A percentile compares a stretch with the other conserved stretches of the same genome.
phyloP scores from a whole-genome alignment of 2,329 filamentous ascomycete genomes.

The Colletotrichum acutatum region DNA sequence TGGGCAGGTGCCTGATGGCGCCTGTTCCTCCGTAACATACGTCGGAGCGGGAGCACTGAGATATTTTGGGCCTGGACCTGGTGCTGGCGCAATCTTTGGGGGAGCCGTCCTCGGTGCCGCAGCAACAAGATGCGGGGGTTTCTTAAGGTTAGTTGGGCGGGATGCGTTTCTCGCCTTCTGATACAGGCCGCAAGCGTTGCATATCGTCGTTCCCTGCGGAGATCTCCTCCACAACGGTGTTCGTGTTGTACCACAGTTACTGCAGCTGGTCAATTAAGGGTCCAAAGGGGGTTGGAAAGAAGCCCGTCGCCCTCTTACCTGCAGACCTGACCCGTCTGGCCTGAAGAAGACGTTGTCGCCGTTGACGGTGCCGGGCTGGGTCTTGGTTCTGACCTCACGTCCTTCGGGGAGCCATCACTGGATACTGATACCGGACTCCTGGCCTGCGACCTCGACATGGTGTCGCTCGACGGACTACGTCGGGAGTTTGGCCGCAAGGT shows the following conservation, averaged over 20 bases:
- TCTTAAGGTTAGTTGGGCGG: constrained; percentile 90
- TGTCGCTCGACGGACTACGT: constrained; percentile 36
- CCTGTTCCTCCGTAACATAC: constrained; percentile 82
- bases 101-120: constrained; percentile 55
- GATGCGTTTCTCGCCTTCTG: constrained; percentile 92
- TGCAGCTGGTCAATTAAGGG: constrained; percentile 52
- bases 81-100: constrained; percentile 46
- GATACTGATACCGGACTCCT: constrained; percentile 31
- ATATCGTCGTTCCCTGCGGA: constrained; percentile 92
- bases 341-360: constrained; percentile 37
- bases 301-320: constrained; percentile 59
- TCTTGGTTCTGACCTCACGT: constrained; percentile 16
- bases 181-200: constrained; percentile 97
- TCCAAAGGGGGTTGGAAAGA: not conserved
- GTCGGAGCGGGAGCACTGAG: constrained; percentile 65
- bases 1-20: constrained; percentile 87
- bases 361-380: constrained; percentile 31
- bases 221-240: constrained; percentile 96
- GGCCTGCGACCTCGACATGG: constrained; percentile 29
- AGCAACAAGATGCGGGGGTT: constrained; percentile 68
- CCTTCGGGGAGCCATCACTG: constrained; percentile 30
- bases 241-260: constrained; percentile 93
- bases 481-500: constrained; percentile 18
- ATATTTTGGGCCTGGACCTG: constrained; percentile 52
- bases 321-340: constrained; percentile 74